Evolutionary conservation across 495 filamentous ascomycete species (phyloP).

Genomic region (Trichoderma asperelloides): DNA sequence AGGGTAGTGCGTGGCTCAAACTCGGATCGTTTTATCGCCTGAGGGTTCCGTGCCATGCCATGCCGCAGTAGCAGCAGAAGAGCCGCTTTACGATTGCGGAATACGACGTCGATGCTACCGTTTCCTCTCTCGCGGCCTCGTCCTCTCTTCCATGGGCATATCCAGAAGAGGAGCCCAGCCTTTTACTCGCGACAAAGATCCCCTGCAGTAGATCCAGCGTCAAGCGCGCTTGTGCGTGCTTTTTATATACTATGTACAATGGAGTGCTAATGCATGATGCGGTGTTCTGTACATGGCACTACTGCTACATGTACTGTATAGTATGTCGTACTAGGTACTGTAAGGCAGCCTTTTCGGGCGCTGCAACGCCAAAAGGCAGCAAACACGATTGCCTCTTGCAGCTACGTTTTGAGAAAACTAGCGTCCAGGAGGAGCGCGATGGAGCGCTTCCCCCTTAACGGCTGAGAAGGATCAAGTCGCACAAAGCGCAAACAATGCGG

Average conservation of each 20-base stretch:
- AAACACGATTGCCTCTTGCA: too few species aligned
- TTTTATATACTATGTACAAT: not conserved
- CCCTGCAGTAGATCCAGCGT: constrained; percentile 8
- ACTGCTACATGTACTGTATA: too few species aligned
- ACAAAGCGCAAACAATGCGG: too few species aligned
- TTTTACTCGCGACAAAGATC: not conserved
- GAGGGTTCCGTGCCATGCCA: not conserved
- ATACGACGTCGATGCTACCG: too few species aligned
- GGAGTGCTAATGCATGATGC: not conserved
- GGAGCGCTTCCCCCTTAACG: not conserved
- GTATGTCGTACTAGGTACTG: too few species aligned
- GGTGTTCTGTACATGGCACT: not conserved
- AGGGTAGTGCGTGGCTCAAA: not conserved
- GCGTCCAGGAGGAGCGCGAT: not conserved
- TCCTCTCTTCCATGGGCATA: too few species aligned
- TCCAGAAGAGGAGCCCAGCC: not conserved
- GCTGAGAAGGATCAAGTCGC: not conserved
- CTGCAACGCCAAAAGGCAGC: not conserved
- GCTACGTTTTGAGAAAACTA: not conserved
- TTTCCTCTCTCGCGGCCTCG: too few species aligned
- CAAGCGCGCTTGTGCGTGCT: constrained; percentile 1
- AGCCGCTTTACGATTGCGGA: too few species aligned
- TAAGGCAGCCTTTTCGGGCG: not conserved
- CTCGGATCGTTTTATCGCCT: not conserved
- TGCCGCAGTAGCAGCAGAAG: not conserved